Percentiles rank a stretch among this genome's conserved stretches.
Evolutionary conservation across 2,329 filamentous ascomycete genomes (phyloP).

Genomic region (Tricladium varicosporioides): DNA sequence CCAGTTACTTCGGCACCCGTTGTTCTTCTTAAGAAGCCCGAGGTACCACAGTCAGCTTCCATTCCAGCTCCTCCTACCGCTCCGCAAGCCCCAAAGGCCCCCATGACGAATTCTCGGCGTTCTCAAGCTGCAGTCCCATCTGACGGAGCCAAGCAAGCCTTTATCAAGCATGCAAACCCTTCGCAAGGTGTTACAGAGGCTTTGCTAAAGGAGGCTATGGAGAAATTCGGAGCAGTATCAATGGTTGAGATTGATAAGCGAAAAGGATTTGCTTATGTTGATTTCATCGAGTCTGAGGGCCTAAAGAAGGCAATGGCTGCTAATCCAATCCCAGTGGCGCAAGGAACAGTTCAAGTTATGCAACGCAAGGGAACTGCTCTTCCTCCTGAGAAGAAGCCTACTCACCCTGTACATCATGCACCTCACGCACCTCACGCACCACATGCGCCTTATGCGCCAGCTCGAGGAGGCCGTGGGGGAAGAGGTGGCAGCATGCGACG

Average conservation of each 20-base stretch:
- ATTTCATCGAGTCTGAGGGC: constrained; percentile 72
- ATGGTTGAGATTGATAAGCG: constrained; percentile 91
- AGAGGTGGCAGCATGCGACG: constrained; percentile 21
- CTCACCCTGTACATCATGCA: background rate
- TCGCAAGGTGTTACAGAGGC: constrained; percentile 90
- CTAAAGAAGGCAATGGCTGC: constrained; percentile 78
- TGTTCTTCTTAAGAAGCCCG: constrained; percentile 40
- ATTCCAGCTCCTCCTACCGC: constrained; percentile 24
- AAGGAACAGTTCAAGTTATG: constrained; percentile 82
- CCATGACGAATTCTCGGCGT: constrained; percentile 28
- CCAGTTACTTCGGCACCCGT: constrained; percentile 33
- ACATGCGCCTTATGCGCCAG: constrained; percentile 15
- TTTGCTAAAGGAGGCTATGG: constrained; percentile 71
- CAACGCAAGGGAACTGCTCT: constrained; percentile 81
- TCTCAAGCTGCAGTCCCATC: constrained; percentile 32
- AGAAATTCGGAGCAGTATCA: constrained; percentile 69
- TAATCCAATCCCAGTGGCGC: constrained; percentile 78
- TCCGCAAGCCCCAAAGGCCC: constrained; percentile 27
- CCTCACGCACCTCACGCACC: constrained; percentile 26
- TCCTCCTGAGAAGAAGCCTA: constrained; percentile 75
- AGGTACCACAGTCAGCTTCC: constrained; percentile 19
- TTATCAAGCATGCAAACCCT: constrained; percentile 80
- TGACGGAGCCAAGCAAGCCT: constrained; percentile 61
- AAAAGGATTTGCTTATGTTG: constrained; percentile 91
- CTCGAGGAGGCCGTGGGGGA: constrained; percentile 24